Evolutionary conservation across 805 yeast genomes (phyloP).

Genomic region (Wickerhamiella occidentalis): DNA sequence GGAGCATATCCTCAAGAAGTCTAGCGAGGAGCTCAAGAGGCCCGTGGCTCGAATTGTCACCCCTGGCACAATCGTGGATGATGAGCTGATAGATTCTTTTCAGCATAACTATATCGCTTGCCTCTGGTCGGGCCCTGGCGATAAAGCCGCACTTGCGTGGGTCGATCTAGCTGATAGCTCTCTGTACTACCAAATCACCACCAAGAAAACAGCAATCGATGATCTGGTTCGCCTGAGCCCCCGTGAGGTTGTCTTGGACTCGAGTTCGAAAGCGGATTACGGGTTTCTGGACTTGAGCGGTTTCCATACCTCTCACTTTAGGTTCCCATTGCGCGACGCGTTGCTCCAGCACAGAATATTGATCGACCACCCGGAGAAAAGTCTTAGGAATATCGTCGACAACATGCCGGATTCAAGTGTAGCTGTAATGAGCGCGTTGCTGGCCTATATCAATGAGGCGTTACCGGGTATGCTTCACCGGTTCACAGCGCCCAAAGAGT

Average conservation of each 20-base stretch:
- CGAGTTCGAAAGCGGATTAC: slow-evolving; percentile 36
- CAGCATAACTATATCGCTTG: slow-evolving; percentile 60
- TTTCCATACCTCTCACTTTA: slow-evolving; percentile 47
- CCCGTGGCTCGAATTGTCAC: slow-evolving; percentile 71
- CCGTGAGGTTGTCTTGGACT: slow-evolving; percentile 52
- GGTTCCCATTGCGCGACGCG: slow-evolving; percentile 32
- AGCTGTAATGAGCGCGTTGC: slow-evolving; percentile 48
- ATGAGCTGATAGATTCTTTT: slow-evolving; percentile 63
- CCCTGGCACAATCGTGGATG: slow-evolving; percentile 88
- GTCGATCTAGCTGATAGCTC: slow-evolving; percentile 78
- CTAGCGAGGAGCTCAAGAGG: slow-evolving; percentile 34
- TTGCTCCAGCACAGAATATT: slow-evolving; percentile 29
- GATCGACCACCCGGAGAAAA: slow-evolving; percentile 7
- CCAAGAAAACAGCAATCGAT: slow-evolving; percentile 47
- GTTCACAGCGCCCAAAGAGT: slow-evolving; percentile 54
- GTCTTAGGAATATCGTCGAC: slow-evolving; percentile 13
- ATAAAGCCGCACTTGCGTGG: slow-evolving; percentile 71
- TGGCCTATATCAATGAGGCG: slow-evolving; percentile 61
- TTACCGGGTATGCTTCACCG: slow-evolving; percentile 55
- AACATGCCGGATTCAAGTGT: slow-evolving; percentile 30
- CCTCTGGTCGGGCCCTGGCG: slow-evolving; percentile 33
- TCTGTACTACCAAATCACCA: slow-evolving; percentile 50
- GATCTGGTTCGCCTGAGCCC: slow-evolving; percentile 72
- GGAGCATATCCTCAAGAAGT: slow-evolving; percentile 22
- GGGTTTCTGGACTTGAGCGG: slow-evolving; percentile 44